Percentiles rank a stretch among this genome's conserved stretches.
Conservation (phyloP, 306 rosid genomes). For the Lathyrus aphaca region DNA sequence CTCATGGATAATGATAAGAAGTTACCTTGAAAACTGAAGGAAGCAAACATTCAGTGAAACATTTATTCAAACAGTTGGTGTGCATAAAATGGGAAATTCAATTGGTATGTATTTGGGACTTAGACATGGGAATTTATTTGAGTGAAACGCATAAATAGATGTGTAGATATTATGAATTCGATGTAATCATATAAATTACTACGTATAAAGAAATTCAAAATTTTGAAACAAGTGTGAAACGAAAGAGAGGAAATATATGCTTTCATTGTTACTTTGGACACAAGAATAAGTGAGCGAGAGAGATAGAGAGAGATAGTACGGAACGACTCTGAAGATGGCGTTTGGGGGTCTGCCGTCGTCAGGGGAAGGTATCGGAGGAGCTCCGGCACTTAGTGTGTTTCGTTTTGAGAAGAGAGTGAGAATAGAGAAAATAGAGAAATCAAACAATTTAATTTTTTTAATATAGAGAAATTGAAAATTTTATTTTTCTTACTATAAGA, state of each 20-base stretch:
- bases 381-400: background rate
- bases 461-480: no score
- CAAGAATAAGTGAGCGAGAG: background rate
- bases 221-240: background rate
- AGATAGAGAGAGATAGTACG: background rate
- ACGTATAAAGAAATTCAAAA: background rate
- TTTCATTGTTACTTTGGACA: background rate
- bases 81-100: constrained; percentile 4
- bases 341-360: background rate
- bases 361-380: background rate
- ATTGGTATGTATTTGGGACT: background rate
- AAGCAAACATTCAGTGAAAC: constrained; percentile 24
- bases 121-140: background rate
- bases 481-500: no score
- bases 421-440: no score
- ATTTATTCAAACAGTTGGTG: constrained; percentile 40
- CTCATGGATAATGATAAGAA: constrained; percentile 41
- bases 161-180: background rate
- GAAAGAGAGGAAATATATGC: background rate
- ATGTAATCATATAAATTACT: background rate
- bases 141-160: background rate
- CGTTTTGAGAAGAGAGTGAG: background rate
- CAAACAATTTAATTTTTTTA: no score
- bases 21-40: constrained; percentile 32
- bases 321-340: background rate